phyloP scores from a whole-genome alignment of 2,329 filamentous ascomycete genomes.

The Cytospora schulzeri region DNA sequence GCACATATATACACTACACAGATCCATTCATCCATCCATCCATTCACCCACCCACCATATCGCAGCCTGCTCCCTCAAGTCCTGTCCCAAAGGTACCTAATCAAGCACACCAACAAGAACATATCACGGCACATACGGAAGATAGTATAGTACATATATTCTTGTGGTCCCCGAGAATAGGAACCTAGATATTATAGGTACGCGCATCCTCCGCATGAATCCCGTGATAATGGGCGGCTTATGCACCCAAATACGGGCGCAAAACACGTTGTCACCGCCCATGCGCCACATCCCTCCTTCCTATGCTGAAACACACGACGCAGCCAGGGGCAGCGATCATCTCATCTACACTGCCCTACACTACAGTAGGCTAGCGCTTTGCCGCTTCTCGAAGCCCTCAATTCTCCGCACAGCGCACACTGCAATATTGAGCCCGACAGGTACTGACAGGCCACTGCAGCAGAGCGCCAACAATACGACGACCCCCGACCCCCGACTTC shows the following conservation, averaged over 20 bases:
- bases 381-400: slow-evolving; percentile 28
- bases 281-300: slow-evolving; percentile 2
- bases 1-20: no score
- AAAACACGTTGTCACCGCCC: slow-evolving; percentile 1
- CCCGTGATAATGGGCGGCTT: slow-evolving; percentile 17
- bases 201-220: slow-evolving; percentile 7
- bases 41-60: no score
- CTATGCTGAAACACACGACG: slow-evolving; percentile 23
- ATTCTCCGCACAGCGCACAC: slow-evolving; percentile 22
- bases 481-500: not conserved
- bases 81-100: no score
- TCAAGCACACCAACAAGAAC: no score
- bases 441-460: not conserved
- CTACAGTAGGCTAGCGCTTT: slow-evolving; percentile 22
- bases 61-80: no score
- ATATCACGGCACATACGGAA: no score
- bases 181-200: not conserved
- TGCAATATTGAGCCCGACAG: not conserved
- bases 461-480: slow-evolving; percentile 5
- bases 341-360: slow-evolving; percentile 12
- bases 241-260: slow-evolving; percentile 4
- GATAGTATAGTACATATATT: no score
- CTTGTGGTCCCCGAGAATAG: not conserved
- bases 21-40: no score
- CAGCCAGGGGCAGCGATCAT: slow-evolving; percentile 5